Evolutionary conservation across 768 basidiomycete genomes (phyloP).

Genomic region (Cystofilobasidium bisporidii): DNA sequence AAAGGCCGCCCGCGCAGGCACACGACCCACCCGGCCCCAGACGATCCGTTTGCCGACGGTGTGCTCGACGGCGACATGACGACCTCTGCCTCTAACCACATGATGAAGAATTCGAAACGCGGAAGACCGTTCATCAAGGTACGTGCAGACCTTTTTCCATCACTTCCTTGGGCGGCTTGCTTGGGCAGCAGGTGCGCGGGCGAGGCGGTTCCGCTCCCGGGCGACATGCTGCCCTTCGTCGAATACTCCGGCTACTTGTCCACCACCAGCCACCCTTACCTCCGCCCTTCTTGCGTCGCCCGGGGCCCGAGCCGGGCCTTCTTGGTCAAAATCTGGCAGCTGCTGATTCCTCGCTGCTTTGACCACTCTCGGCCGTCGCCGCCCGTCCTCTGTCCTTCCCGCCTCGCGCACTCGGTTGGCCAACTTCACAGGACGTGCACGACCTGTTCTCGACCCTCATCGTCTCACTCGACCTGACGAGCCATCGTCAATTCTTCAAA

Average conservation of each 20-base stretch:
- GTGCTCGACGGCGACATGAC: not conserved
- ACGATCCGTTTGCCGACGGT: too few species aligned
- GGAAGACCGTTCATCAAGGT: conserved; percentile 91
- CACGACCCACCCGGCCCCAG: not conserved
- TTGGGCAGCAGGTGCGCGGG: not conserved
- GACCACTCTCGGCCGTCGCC: too few species aligned
- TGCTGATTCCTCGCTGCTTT: too few species aligned
- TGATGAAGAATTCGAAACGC: conserved; percentile 98
- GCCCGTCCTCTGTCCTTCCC: too few species aligned
- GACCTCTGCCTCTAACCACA: conserved; percentile 45
- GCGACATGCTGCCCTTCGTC: not conserved
- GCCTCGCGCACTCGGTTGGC: too few species aligned
- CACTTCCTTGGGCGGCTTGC: conserved; percentile 25
- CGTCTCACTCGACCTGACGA: conserved; percentile 77
- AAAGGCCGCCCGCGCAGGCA: not conserved
- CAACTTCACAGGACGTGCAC: conserved; percentile 70
- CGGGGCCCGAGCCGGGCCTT: too few species aligned
- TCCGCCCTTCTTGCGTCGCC: too few species aligned
- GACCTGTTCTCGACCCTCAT: conserved; percentile 96
- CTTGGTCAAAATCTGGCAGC: too few species aligned
- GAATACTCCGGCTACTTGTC: not conserved
- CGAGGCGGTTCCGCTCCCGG: not conserved
- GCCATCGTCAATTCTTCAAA: conserved; percentile 93
- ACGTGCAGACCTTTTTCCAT: too few species aligned
- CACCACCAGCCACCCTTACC: not conserved